Percentiles rank a stretch among this genome's conserved stretches.
Evolutionary conservation across 805 yeast genomes (phyloP).

Genomic region (Clavispora carvajalis): DNA sequence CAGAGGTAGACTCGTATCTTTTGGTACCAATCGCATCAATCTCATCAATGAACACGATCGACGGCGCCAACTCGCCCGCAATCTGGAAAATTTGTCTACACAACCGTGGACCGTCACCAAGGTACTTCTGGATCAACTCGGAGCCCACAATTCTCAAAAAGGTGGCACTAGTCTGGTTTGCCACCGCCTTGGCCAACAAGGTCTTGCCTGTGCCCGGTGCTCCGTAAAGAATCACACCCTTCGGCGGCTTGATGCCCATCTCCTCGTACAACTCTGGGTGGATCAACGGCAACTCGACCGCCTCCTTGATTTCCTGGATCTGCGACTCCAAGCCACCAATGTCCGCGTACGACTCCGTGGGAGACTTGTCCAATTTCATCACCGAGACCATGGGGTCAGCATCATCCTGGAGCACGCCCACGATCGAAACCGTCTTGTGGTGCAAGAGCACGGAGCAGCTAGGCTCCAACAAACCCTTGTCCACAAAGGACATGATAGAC

Average conservation of each 20-base stretch:
- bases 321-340: conserved; percentile 95
- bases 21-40: conserved; percentile 99
- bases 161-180: conserved; percentile 95
- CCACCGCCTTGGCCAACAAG: conserved; percentile 93
- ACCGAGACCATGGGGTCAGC: conserved; percentile 97
- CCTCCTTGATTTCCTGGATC: conserved; percentile 96
- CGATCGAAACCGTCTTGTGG: conserved; percentile 91
- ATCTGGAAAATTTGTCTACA: conserved; percentile 92
- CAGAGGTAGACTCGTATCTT: conserved; percentile 93
- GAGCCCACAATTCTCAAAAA: conserved; percentile 95
- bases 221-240: conserved; percentile 95
- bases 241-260: conserved; percentile 98
- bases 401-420: conserved; percentile 98
- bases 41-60: conserved; percentile 97
- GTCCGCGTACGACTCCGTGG: conserved; percentile 94
- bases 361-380: conserved; percentile 97
- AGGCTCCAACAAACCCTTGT: conserved; percentile 91
- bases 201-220: conserved; percentile 99
- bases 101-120: conserved; percentile 97
- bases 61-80: conserved; percentile 95
- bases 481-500: conserved; percentile 92
- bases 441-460: conserved; percentile 94
- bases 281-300: conserved; percentile 91
- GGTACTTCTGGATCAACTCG: conserved; percentile 91
- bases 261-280: conserved; percentile 97